Percentiles rank a stretch among this genome's conserved stretches.
phyloP scores from a whole-genome alignment of 176 grass and related monocot species.

The Echinochloa phyllopogon region DNA sequence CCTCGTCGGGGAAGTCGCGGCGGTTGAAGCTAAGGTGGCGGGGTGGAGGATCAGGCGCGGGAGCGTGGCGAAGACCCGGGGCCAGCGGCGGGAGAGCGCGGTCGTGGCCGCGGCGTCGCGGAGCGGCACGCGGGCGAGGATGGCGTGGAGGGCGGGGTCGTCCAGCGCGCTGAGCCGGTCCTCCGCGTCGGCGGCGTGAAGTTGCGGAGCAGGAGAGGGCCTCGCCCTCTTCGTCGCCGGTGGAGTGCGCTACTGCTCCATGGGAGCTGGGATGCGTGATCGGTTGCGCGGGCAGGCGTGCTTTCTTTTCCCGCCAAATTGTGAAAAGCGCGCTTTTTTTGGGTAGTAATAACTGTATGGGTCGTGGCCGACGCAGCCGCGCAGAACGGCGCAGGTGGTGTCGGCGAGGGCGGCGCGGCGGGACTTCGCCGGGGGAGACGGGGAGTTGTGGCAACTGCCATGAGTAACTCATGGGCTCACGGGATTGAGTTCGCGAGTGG shows the following conservation, averaged over 20 bases:
- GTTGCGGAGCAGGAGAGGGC: neutral
- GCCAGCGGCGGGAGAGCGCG: slow-evolving; percentile 34
- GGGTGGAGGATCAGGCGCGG: neutral
- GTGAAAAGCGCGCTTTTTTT: slow-evolving; percentile 1
- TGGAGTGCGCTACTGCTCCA: neutral
- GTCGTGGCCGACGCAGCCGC: too few species aligned
- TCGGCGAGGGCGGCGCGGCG: too few species aligned
- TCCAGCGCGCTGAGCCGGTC: slow-evolving; percentile 38
- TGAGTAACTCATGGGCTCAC: too few species aligned
- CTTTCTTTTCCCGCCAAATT: slow-evolving; percentile 25
- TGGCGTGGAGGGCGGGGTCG: slow-evolving; percentile 27
- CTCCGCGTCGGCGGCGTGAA: neutral
- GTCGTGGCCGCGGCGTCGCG: slow-evolving; percentile 23
- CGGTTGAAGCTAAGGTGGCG: slow-evolving; percentile 32
- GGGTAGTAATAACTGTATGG: too few species aligned
- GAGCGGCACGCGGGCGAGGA: slow-evolving; percentile 27
- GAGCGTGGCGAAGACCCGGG: slow-evolving; percentile 35
- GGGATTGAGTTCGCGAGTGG: too few species aligned
- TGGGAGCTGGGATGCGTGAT: neutral
- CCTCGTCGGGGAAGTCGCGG: slow-evolving; percentile 17
- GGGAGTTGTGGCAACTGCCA: too few species aligned
- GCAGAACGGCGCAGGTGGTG: too few species aligned
- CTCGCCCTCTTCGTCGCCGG: neutral
- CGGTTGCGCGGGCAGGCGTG: neutral
- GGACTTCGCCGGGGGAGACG: too few species aligned